phyloP scores from a whole-genome alignment of 1,139 yeast genomes.

The Lodderomyces theae region DNA sequence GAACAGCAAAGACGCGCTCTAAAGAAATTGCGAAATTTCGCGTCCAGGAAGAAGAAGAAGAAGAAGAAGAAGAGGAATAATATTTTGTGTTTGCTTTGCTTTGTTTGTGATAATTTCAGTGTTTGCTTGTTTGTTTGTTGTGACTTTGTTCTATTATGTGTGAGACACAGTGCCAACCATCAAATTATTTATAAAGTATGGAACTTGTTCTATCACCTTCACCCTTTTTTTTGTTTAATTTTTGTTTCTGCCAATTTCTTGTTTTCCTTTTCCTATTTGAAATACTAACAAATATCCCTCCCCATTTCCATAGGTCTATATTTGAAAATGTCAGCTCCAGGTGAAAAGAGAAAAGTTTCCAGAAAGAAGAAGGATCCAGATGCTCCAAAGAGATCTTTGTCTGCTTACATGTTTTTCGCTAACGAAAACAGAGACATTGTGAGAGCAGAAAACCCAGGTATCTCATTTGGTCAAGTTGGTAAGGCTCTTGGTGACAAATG shows the following conservation, averaged over 20 bases:
- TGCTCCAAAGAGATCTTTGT: slow-evolving; percentile 97
- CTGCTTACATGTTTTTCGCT: slow-evolving; percentile 99
- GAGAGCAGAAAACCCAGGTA: slow-evolving; percentile 92
- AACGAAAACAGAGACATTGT: slow-evolving; percentile 95
- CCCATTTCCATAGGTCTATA: not conserved
- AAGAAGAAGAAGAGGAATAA: not conserved
- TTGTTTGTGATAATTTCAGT: not conserved
- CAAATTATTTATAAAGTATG: not conserved
- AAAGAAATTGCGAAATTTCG: not conserved
- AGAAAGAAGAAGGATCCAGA: slow-evolving; percentile 82
- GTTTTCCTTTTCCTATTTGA: not conserved
- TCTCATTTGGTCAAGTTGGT: slow-evolving; percentile 89
- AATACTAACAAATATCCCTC: not conserved
- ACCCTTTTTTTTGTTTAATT: not conserved
- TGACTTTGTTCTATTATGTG: slow-evolving; percentile 3
- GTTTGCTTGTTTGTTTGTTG: slow-evolving; percentile 1
- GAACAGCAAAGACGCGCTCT: not conserved
- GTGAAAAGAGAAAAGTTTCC: slow-evolving; percentile 47
- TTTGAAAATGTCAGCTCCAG: slow-evolving; percentile 18
- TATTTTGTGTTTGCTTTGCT: too few species aligned
- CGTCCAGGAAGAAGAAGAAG: not conserved
- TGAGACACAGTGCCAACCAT: not conserved
- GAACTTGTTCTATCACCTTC: too few species aligned
- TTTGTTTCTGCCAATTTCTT: not conserved
- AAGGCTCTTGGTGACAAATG: slow-evolving; percentile 91